Base-by-base conservation (phyloP, 306 rosid genomes). In the Cajanus cajan region DNA sequence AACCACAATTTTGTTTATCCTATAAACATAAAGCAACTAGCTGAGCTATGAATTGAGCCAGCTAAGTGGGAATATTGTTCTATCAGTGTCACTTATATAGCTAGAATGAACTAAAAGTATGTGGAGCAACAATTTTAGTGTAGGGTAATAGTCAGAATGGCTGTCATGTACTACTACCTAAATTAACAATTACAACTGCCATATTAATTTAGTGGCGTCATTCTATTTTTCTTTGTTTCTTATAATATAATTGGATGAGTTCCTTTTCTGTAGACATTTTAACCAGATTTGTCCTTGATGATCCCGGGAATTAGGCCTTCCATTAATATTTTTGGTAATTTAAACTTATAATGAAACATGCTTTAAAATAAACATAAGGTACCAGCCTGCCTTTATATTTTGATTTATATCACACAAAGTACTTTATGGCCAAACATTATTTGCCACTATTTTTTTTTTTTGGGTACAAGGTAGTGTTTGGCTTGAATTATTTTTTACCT, bases 11-110 rank as follows among this genome's bases (percentile, higher is more conserved):
- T 74, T 70, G 85, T 87, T 78, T 89, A 79, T 80, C 97, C 98
- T 45, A 73, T 87, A 5, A 94, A 87, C 83, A 81, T 90, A 28
- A 69, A 72, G 74, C 92, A 90, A 82, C 97, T 94, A 82, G 92
- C 97, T 78, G 72, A 81, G 78, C 91, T 94, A 22, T 34, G 74
- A 61, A n/a, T 67, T 50, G 2, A 52, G 33, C 59, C 19, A 12
- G 33, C 67, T 44, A 8, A 40, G 55, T 77, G 18, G 25, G 57
- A 75, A 34, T 43, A 57, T 79, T 51, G 33, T 2, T 5, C 8
- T 76, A 48, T 74, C n/a, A n/a, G n/a, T n/a, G n/a, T n/a, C n/a
- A n/a, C n/a, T n/a, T n/a, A n/a, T n/a, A n/a, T n/a, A n/a, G n/a
- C n/a, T n/a, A n/a, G n/a, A n/a, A n/a, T n/a, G n/a, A 28, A 28